Evolutionary conservation across 2,329 filamentous ascomycete species (phyloP), one percentile per base, ranked within the genome.

Genomic region (Epichloe aotearoae): DNA sequence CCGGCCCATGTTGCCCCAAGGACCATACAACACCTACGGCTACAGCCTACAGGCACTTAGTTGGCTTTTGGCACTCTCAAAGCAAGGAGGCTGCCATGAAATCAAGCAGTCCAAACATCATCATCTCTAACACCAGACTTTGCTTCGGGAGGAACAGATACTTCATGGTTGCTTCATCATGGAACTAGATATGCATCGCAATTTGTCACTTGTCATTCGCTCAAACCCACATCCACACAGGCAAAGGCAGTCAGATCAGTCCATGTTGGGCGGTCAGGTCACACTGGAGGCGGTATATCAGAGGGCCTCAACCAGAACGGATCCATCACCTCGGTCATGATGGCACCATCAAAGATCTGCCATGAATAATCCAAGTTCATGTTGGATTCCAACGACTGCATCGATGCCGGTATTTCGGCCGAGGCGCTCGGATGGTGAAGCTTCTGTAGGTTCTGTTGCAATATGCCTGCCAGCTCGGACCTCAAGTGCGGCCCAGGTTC

Each of bases 391-490:
- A 48, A 53, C 3, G 53, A 52, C 8, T 50, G 52, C 3, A 56
- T 53, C 4, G 52, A 56, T 3, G 30, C 38, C 10, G 43, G 46
- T 1, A n/a, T 26, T 15, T 19, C 46, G 12, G 46, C 34, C 12
- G 50, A 40, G 5, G 50, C 20, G 37, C 17, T 49, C 8, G 62
- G 61, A 0, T 57, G 60, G 11, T 59, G 56, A 3, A 64, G 49
- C 0, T 55, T 55, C 20, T 59, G 55, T 1, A 65, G 53, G 45
- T 59, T 60, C 36, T 58, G 54, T 40, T 64, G 61, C 1, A 66
- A 54, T 12, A 50, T 17, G 11, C 23, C 15, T 4, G 41, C 49
- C n/a, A 50, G 41, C 17, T 15, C 59, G 54, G 15, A 53, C 20
- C 8, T 58, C 56, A 12, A 63, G 51, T 47, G 58, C 55, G 5